phyloP scores from a whole-genome alignment of 495 filamentous ascomycete genomes.

The Parathielavia hyrcaniae region DNA sequence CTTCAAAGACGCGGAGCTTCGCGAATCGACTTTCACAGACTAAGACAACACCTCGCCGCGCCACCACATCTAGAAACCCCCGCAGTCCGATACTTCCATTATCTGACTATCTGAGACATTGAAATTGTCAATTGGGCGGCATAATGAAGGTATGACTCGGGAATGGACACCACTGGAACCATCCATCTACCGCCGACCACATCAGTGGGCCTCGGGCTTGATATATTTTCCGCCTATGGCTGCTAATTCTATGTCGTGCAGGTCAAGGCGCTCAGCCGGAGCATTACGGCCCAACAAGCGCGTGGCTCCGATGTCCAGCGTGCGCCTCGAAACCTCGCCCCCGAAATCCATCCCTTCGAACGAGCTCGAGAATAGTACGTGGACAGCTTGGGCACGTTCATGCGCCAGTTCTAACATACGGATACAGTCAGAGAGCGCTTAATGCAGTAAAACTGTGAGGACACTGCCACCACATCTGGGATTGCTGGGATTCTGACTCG shows the following conservation, averaged over 20 bases:
- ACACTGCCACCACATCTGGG: neutral
- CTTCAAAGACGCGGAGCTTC: neutral
- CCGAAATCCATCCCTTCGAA: constrained; percentile 90
- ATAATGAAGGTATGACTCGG: constrained; percentile 27
- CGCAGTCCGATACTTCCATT: neutral
- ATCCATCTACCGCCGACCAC: neutral
- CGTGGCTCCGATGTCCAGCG: constrained; percentile 61
- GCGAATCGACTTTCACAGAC: neutral
- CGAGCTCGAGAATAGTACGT: constrained; percentile 75
- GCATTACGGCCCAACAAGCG: constrained; percentile 67
- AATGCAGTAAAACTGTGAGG: constrained; percentile 77
- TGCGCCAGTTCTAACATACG: constrained; percentile 2
- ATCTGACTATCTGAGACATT: neutral
- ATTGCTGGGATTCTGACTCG: constrained; percentile 3
- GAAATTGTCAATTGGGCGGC: neutral
- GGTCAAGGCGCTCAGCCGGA: constrained; percentile 85
- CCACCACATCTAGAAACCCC: neutral
- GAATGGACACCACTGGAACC: neutral
- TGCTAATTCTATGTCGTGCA: constrained; percentile 31
- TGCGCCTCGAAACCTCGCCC: constrained; percentile 73
- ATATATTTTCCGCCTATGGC: neutral
- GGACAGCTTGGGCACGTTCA: neutral
- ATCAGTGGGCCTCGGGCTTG: too few species aligned
- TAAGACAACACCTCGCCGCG: neutral
- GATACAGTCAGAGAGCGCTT: constrained; percentile 29